Evolutionary conservation across 2,329 filamentous ascomycete species (phyloP).

Genomic region (Epichloe uncinata): DNA sequence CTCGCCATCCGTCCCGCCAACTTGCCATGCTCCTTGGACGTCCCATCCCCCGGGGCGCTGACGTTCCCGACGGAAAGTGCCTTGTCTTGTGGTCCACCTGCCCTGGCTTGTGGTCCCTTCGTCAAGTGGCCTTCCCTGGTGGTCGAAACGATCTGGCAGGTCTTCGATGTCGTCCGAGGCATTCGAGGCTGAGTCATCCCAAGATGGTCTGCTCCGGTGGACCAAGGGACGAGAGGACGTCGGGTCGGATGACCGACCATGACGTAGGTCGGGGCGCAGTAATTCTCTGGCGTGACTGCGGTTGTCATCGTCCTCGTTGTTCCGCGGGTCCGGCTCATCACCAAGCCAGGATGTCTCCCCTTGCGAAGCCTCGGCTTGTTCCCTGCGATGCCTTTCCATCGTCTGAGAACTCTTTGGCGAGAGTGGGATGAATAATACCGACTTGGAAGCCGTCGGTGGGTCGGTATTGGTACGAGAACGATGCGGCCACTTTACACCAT

Average conservation of each 20-base stretch:
- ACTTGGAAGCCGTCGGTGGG: constrained; percentile 18
- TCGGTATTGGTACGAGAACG: background rate
- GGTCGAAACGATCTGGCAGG: constrained; percentile 35
- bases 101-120: constrained; percentile 7
- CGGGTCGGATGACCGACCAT: constrained; percentile 21
- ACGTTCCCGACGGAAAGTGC: constrained; percentile 28
- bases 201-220: constrained; percentile 7
- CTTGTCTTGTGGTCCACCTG: constrained; percentile 24
- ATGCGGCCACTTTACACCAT: constrained; percentile 14
- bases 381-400: constrained; percentile 26
- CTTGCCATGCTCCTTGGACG: constrained; percentile 30
- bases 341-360: constrained; percentile 8
- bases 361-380: constrained; percentile 17
- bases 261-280: constrained; percentile 9
- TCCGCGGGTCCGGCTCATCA: constrained; percentile 8
- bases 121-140: constrained; percentile 27
- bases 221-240: constrained; percentile 18
- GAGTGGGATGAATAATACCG: constrained; percentile 34
- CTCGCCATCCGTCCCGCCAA: constrained; percentile 29
- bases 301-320: constrained; percentile 10
- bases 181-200: constrained; percentile 10
- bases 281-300: background rate
- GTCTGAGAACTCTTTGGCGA: constrained; percentile 36
- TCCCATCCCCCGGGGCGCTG: constrained; percentile 22
- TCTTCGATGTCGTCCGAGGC: constrained; percentile 28